Base-by-base conservation (phyloP, 2,329 filamentous ascomycete genomes). In the Trichothecium sympodiale region DNA sequence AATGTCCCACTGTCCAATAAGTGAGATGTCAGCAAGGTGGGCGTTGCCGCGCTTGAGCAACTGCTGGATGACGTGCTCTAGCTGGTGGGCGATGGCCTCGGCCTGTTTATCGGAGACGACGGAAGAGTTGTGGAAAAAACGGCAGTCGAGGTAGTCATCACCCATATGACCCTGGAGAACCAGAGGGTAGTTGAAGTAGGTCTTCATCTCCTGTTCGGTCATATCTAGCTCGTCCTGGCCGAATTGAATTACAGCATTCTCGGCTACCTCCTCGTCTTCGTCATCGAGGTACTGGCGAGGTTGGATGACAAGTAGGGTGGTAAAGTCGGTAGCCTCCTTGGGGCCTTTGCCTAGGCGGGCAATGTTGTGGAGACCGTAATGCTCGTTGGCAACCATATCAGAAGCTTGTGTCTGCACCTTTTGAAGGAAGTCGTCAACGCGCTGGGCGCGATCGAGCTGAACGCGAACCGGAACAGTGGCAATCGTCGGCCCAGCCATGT, bases 301-400 rank as follows among this genome's bases (percentile, higher is more conserved):
- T 20, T 37, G 16, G 17, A 37, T 37, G 17, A 27, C 17, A 12
- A 26, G 28, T 15, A 38, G 26, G 26, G 16, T 32, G 15, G 16
- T 16, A 15, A 32, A 32, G 13, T 17, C 13, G 30, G 15, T 17
- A 13, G 13, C 30, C 30, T 14, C 30, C 16, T 17, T 14, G 13
- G 30, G 15, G 33, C 1, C 44, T 41, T 15, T 49, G 41, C 4
- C 51, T 41, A 2, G 20, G 20, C 20, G 20, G 7, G 29, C 20
- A 67, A 46, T 39, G 25, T 43, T 35, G 32, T 46, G 46, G 20
- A 51, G 39, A 9, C 47, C 48, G 3, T 17, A 35, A 10, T 48
- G 42, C 26, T 47, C 36, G 31, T 36, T 41, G 1, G 36, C 31
- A 4, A 47, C 38, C 40, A 47, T 46, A 1, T 38, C 33, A 2